These are phyloP conservation scores for Camellia granthamiana DNA, from an alignment of 148 eudicot species.

Conservation along the genomic window DNA sequence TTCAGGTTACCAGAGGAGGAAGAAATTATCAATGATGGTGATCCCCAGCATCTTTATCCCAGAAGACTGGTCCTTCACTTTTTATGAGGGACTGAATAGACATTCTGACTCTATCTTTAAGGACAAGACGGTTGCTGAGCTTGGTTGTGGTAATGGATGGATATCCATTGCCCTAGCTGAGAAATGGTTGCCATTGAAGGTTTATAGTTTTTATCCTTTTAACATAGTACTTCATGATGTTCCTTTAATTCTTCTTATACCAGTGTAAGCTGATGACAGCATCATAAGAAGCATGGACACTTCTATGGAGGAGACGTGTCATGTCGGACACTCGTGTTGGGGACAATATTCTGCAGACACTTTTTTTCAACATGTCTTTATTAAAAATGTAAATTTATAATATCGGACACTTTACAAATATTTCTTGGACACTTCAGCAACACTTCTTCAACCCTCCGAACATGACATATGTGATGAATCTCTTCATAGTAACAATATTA, in stretches of 20 bases:
- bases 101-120: constrained; percentile 88
- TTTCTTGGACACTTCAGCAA: too few relatives aligned
- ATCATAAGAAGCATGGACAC: too few relatives aligned
- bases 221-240: background rate
- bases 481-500: too few relatives aligned
- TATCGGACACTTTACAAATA: too few relatives aligned
- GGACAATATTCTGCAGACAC: too few relatives aligned
- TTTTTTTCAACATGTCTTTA: too few relatives aligned
- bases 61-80: constrained; percentile 97
- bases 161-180: constrained; percentile 94
- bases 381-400: too few relatives aligned
- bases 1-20: constrained; percentile 65
- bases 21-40: constrained; percentile 84
- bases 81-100: constrained; percentile 91
- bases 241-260: background rate
- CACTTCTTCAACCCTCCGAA: too few relatives aligned
- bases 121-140: constrained; percentile 86
- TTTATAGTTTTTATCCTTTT: constrained; percentile 16
- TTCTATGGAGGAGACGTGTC: too few relatives aligned
- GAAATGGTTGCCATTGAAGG: constrained; percentile 88
- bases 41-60: constrained; percentile 94
- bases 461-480: too few relatives aligned
- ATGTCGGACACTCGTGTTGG: too few relatives aligned
- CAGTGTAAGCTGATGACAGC: background rate
- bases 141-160: constrained; percentile 99